Base-by-base conservation (phyloP, 352 stramenopile genomes). In the Phytophthora podocarpi region DNA sequence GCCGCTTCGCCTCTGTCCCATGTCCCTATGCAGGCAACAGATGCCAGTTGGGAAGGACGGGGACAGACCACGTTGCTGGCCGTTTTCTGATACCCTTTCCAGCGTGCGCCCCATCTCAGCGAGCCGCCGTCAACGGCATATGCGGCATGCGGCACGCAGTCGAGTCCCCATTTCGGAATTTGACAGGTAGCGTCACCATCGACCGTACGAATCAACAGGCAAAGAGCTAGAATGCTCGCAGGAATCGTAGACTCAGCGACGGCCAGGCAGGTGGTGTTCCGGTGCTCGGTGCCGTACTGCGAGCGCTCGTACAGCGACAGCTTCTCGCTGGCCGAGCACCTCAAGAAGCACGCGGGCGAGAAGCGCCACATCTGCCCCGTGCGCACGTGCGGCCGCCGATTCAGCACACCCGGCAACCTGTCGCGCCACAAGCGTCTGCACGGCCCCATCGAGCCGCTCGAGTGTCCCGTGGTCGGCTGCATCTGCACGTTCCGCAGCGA, bases 361-460 rank as follows among this genome's bases (percentile, higher is more conserved):
- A 83, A 83, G 66, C 68, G 64, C 28, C 70, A 83, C 56, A 74
- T 81, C 35, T 83, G 74, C 28, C 71, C 78, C 41, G 65, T 88
- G 24, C 69, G 71, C 30, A 65, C 76, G 3, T 88, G 78, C 55
- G 72, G 67, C 21, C 67, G 69, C 13, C 68, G 76, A 13, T 88
- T 88, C 56, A 85, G 67, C 27, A 88, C 78, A 12, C 69, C 76
- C 2, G 78, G 78, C 26, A 88, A 88, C 49, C 52, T 88, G 42
- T 82, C 75, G 42, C 76, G 78, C 20, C 76, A 88, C 62, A 85
- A 85, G 62, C 77, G 75, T 10, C 72, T 84, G 37, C 78, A 88
- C 49, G 78, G 75, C 0, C 73, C 70, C 24, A 70, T 85, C 50
- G 77, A 74, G 40, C 74, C 76, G 23, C 72, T 82, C 21, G 61